Evolutionary conservation across 768 basidiomycete genomes (phyloP).

Genomic region (Termitomyces sp.): DNA sequence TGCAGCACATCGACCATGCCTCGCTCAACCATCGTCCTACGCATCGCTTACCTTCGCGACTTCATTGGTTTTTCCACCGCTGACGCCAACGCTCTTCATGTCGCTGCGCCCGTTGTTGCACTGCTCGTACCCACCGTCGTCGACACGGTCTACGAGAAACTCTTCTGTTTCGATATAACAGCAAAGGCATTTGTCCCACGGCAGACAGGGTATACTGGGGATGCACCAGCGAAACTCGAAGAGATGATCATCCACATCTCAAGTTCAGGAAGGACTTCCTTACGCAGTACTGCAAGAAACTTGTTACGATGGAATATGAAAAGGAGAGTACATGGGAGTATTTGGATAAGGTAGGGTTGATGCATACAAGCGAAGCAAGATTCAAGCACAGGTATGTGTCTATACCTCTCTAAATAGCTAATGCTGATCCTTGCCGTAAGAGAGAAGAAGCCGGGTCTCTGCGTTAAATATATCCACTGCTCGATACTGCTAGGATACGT

Average conservation of each 20-base stretch:
- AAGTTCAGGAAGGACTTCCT: conserved; percentile 41
- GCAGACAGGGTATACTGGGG: conserved; percentile 39
- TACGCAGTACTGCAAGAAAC: conserved; percentile 28
- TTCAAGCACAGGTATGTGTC: conserved; percentile 38
- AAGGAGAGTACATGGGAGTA: conserved; percentile 41
- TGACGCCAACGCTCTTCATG: conserved; percentile 38
- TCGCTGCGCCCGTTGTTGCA: conserved; percentile 35
- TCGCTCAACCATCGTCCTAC: conserved; percentile 28
- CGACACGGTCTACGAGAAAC: conserved; percentile 42
- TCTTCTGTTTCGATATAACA: conserved; percentile 43
- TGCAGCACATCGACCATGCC: conserved; percentile 26
- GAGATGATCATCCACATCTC: conserved; percentile 45
- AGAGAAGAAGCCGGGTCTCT: conserved; percentile 26
- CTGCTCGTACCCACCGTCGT: conserved; percentile 41
- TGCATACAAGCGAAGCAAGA: conserved; percentile 44
- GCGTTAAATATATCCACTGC: conserved; percentile 36
- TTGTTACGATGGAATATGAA: conserved; percentile 44
- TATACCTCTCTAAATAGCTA: conserved; percentile 3
- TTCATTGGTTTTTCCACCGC: conserved; percentile 40
- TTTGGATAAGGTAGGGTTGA: conserved; percentile 43
- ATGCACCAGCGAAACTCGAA: conserved; percentile 31
- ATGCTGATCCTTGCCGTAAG: conserved; percentile 8
- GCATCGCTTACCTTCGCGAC: conserved; percentile 40
- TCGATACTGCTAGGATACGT: conserved; percentile 41
- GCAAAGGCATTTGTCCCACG: conserved; percentile 32